Evolutionary conservation across 805 yeast genomes (phyloP), one percentile per base, ranked within the genome.

Genomic region (Ogataea allantospora): DNA sequence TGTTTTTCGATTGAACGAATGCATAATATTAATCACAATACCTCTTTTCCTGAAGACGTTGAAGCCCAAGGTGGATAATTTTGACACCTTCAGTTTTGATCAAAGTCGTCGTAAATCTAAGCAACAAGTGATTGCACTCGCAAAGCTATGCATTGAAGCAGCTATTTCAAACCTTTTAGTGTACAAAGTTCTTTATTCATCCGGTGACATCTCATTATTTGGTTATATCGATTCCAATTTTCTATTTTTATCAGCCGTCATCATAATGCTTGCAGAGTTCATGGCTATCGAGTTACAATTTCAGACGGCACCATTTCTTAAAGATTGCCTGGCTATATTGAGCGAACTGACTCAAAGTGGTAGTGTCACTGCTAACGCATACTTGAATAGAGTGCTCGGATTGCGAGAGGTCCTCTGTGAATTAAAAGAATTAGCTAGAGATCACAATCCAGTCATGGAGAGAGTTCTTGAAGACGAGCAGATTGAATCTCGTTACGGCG

Each of bases 211-310:
- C 19, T 38, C 42, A 11, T 15, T 32, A 6, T 38, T 38, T 22
- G 42, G 42, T 3, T 38, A 32, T 20, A 39, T 39, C 13, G 43
- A 39, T 15, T 27, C 38, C 7, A 39, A 39, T 25, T 39, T 39
- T 16, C 33, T 39, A 9, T 39, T 39, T 20, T 20, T 39, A 6
- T 39, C 43, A 7, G 28, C 43, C 4, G 30, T 33, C 2, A 23
- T 39, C 15, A 18, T 39, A 14, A 17, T 33, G 27, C 22, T 39
- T 9, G 27, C 26, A 16, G 27, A 25, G 13, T 18, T 14, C 24
- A 7, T 30, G 11, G 27, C 8, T 7, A 21, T 11, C 24, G 18
- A 20, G 17, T 17, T 21, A 11, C 13, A 28, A 25, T 19, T 21
- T 11, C 17, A 12, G n/a, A 16, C 32, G n/a, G 26, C 14, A 13